phyloP scores from a whole-genome alignment of 768 basidiomycete species.

The Phanerodontia chrysosporium region DNA sequence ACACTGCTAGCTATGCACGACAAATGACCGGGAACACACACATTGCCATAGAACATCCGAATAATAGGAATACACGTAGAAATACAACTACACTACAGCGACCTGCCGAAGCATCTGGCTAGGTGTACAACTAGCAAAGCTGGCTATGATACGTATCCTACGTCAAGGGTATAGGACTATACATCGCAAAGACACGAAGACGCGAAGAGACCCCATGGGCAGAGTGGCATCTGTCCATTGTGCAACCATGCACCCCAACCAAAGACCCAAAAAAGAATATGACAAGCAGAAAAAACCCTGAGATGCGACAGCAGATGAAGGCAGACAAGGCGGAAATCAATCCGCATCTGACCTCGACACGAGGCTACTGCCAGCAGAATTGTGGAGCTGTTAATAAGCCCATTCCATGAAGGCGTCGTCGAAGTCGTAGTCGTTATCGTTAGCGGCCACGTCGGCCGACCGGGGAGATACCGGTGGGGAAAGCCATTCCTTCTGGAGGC shows the following conservation, averaged over 20 bases:
- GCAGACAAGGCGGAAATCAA: slow-evolving; percentile 1
- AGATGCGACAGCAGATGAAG: neutral
- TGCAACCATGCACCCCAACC: neutral
- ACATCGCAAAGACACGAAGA: neutral
- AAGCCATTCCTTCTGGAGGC: slow-evolving; percentile 23
- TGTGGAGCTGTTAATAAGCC: slow-evolving; percentile 20
- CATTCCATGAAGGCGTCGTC: slow-evolving; percentile 27
- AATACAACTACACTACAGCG: neutral
- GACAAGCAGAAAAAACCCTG: neutral
- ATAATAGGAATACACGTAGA: neutral
- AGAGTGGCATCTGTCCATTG: neutral
- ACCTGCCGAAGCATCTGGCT: neutral
- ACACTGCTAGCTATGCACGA: neutral
- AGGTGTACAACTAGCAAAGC: neutral
- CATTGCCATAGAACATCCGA: neutral
- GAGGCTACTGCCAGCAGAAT: no score
- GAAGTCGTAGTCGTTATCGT: slow-evolving; percentile 22
- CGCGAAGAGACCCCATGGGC: neutral
- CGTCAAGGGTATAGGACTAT: neutral
- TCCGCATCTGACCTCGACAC: neutral
- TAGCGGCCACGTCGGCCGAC: slow-evolving; percentile 12
- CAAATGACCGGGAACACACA: neutral
- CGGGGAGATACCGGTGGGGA: slow-evolving; percentile 27
- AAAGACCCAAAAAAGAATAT: neutral
- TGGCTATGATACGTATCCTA: neutral